Conservation (phyloP, 2,329 filamentous ascomycete species). For the Aspergillus sp. region DNA sequence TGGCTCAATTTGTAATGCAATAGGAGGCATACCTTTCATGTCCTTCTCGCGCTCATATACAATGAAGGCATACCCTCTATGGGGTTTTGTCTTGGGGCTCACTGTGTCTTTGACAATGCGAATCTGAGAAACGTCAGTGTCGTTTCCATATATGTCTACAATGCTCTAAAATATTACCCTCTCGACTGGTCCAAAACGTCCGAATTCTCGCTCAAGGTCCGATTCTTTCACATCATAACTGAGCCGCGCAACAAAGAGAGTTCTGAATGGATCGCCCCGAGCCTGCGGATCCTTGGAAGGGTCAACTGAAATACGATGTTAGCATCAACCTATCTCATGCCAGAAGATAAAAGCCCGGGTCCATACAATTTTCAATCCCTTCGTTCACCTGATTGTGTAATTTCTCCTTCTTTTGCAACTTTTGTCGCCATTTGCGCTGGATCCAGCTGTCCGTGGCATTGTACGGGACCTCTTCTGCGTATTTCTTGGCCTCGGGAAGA, state of each 20-base stretch:
- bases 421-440: constrained; percentile 74
- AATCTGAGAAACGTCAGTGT: constrained; percentile 50
- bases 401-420: constrained; percentile 66
- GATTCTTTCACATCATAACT: constrained; percentile 83
- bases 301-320: constrained; percentile 51
- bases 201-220: constrained; percentile 89
- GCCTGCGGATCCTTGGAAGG: constrained; percentile 80
- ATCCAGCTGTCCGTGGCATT: constrained; percentile 87
- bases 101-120: constrained; percentile 70
- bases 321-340: constrained; percentile 2
- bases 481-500: constrained; percentile 63
- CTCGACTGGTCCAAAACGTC: constrained; percentile 87
- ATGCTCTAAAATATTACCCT: constrained; percentile 50
- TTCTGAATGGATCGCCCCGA: constrained; percentile 89
- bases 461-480: constrained; percentile 69
- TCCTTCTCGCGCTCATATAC: constrained; percentile 96
- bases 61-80: constrained; percentile 90
- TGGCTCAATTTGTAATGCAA: constrained; percentile 1
- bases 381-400: constrained; percentile 58
- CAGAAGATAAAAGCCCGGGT: neutral
- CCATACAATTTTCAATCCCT: constrained; percentile 57
- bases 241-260: constrained; percentile 81
- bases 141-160: neutral
- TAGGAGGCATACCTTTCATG: constrained; percentile 75
- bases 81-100: constrained; percentile 63